Conservation (phyloP, 2,329 filamentous ascomycete species). For the Talaromyces islandicus region DNA sequence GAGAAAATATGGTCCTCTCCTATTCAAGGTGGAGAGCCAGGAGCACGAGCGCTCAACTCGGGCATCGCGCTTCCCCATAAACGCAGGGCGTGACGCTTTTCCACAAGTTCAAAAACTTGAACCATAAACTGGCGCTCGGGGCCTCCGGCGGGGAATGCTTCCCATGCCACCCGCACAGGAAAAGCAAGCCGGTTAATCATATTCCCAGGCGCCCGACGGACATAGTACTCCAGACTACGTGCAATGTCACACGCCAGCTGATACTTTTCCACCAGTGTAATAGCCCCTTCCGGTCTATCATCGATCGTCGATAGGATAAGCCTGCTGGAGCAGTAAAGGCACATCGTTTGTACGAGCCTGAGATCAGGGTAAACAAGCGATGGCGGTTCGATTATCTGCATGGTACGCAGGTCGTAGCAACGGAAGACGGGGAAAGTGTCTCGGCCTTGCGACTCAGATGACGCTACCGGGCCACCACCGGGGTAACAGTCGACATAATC, state of each 20-base stretch:
- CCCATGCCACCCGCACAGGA: slow-evolving; percentile 32
- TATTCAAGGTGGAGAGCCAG: slow-evolving; percentile 15
- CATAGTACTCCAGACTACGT: slow-evolving; percentile 30
- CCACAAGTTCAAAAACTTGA: slow-evolving; percentile 28
- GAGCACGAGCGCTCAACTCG: slow-evolving; percentile 23
- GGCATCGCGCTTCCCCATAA: slow-evolving; percentile 32
- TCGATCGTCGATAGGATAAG: slow-evolving; percentile 30
- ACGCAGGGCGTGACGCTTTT: slow-evolving; percentile 27
- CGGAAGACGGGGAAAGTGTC: slow-evolving; percentile 28
- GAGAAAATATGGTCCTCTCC: neutral
- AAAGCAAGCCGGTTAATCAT: slow-evolving; percentile 36
- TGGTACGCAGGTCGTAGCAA: slow-evolving; percentile 28
- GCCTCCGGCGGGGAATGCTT: slow-evolving; percentile 26
- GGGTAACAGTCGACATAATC: slow-evolving; percentile 27
- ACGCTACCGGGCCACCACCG: slow-evolving; percentile 23
- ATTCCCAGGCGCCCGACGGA: slow-evolving; percentile 28
- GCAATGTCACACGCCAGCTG: slow-evolving; percentile 29
- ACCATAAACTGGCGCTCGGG: slow-evolving; percentile 27
- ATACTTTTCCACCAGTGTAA: slow-evolving; percentile 27
- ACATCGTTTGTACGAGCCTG: slow-evolving; percentile 31
- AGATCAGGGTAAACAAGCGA: slow-evolving; percentile 30
- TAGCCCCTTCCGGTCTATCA: slow-evolving; percentile 21
- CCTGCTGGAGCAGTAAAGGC: slow-evolving; percentile 27
- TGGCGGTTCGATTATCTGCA: slow-evolving; percentile 22
- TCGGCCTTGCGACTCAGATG: slow-evolving; percentile 16